Base-by-base conservation (phyloP, 176 grass and related monocot genomes). In the Triticum aestivum region DNA sequence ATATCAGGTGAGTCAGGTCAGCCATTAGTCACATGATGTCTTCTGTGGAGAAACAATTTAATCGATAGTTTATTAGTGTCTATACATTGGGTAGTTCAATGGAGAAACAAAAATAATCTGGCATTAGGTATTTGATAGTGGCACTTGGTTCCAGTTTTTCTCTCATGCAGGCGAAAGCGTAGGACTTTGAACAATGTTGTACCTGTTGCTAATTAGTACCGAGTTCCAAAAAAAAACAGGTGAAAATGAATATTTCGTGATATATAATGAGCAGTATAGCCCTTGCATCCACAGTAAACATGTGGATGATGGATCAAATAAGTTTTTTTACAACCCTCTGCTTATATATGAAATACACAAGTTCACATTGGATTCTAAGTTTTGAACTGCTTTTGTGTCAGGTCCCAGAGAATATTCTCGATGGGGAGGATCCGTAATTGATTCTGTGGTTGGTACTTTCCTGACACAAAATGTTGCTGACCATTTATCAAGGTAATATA, bases 391-490 rank as follows among this genome's bases (percentile, higher is more conserved):
- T 79, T 79, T 44, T 79, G 15, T 72, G 35, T 87, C 75, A 90
- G 89, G 85, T n/a, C 81, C 80, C 45, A 87, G 84, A 87, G 72
- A 87, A 45, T 90, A 67, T 81, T 90, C 80, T 83, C 58, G 32
- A 30, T 87, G 89, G 89, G 89, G 75, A 79, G 89, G 89, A 83
- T 90, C 89, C 0, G 42, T 90, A 79, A 45, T 83, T 67, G 89
- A 90, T 84, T 90, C 89, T 67, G 75, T 87, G 34, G 85, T 90
- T 15, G 89, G 89, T 74, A 87, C 85, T 79, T 90, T 87, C 75
- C 89, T 90, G 59, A 90, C 89, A 45, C 85, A 90, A 73, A 87
- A 90, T 66, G 85, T 79, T 61, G 66, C 89, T 83, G 89, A 90
- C 63, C 72, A 90, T 83, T 87, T 90, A 20, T 90, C 89, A 73